Conservation (phyloP, 2,329 filamentous ascomycete genomes). For the Boeremia lycopersici region DNA sequence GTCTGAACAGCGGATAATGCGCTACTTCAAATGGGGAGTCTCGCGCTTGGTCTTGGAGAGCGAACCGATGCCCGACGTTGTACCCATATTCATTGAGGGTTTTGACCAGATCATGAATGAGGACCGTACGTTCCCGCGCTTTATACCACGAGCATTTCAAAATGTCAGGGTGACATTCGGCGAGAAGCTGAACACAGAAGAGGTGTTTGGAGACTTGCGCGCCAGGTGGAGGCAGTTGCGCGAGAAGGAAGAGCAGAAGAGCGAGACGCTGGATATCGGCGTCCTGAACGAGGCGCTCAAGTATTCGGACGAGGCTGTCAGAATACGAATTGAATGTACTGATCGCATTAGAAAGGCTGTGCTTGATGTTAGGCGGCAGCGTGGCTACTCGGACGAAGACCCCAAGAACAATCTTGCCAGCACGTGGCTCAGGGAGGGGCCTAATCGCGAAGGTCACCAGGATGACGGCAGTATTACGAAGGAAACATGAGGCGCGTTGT, state of each 20-base stretch:
- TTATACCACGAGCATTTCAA: slow-evolving; percentile 76
- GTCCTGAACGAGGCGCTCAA: slow-evolving; percentile 69
- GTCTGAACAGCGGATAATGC: slow-evolving; percentile 75
- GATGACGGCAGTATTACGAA: slow-evolving; percentile 66
- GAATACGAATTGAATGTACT: slow-evolving; percentile 80
- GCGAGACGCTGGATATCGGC: slow-evolving; percentile 55
- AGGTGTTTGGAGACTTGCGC: slow-evolving; percentile 78
- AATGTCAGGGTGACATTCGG: slow-evolving; percentile 78
- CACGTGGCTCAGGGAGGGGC: slow-evolving; percentile 72
- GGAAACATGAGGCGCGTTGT: slow-evolving; percentile 52
- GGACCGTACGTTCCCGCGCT: slow-evolving; percentile 76
- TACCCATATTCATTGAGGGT: slow-evolving; percentile 95
- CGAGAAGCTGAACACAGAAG: slow-evolving; percentile 73
- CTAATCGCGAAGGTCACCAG: slow-evolving; percentile 61
- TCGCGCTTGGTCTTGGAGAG: slow-evolving; percentile 89
- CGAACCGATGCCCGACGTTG: slow-evolving; percentile 82
- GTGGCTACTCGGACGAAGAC: slow-evolving; percentile 81
- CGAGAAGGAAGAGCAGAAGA: slow-evolving; percentile 58
- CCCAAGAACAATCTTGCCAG: slow-evolving; percentile 76
- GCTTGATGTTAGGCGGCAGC: slow-evolving; percentile 72
- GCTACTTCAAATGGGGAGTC: slow-evolving; percentile 98
- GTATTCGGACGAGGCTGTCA: slow-evolving; percentile 74
- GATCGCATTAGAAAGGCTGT: slow-evolving; percentile 79
- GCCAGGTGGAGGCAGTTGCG: slow-evolving; percentile 72
- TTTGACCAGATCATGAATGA: slow-evolving; percentile 89